These are phyloP conservation scores for Elsinoe arachidis DNA, from an alignment of 2,329 filamentous ascomycete genomes.

Conservation along the genomic window DNA sequence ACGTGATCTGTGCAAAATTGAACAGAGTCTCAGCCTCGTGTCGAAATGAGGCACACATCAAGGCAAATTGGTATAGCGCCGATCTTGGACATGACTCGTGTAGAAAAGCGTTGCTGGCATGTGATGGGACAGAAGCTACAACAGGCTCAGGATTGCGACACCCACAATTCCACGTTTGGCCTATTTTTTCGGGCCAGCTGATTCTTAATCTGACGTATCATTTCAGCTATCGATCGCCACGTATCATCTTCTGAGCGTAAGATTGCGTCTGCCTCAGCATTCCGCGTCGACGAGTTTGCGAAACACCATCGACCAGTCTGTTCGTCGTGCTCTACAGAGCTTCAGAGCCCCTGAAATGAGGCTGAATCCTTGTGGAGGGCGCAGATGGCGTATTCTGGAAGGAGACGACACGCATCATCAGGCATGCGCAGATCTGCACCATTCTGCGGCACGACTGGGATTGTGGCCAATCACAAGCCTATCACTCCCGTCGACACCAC, in stretches of 20 bases:
- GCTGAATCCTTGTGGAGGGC: background rate
- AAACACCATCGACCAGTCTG: background rate
- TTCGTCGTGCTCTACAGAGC: background rate
- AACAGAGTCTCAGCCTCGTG: background rate
- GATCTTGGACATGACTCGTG: constrained; percentile 8
- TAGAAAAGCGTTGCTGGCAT: background rate
- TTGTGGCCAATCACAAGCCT: constrained; percentile 6
- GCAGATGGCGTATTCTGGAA: background rate
- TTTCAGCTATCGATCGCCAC: constrained; percentile 5
- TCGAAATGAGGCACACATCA: background rate
- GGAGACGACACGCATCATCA: constrained; percentile 3
- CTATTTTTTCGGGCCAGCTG: constrained; percentile 4
- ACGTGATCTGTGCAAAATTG: background rate
- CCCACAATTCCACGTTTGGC: background rate
- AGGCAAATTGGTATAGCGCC: constrained; percentile 6
- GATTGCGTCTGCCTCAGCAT: constrained; percentile 5
- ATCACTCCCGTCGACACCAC: background rate
- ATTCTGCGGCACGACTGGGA: background rate
- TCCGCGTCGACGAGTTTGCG: background rate
- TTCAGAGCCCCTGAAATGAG: background rate
- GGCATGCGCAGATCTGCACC: background rate
- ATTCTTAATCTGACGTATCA: constrained; percentile 9
- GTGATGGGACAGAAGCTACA: background rate
- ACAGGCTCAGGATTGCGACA: constrained; percentile 4
- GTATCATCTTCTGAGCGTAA: constrained; percentile 6